These are phyloP conservation scores for Cicer bijugum DNA, from an alignment of 306 rosid genomes.

Conservation along the genomic window DNA sequence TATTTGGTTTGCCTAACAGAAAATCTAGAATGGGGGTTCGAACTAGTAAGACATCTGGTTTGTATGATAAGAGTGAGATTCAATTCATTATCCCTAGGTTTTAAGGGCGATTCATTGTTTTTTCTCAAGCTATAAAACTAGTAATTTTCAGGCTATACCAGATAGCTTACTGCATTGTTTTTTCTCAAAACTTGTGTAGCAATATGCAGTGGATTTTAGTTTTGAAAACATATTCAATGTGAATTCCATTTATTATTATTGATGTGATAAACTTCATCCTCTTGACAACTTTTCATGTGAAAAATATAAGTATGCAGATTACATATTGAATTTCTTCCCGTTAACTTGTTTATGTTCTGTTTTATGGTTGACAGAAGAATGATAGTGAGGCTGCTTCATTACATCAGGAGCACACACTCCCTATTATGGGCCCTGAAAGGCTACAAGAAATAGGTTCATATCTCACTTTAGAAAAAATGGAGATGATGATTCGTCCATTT, in stretches of 20 bases:
- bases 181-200: not conserved
- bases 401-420: slow-evolving; percentile 95
- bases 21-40: slow-evolving; percentile 15
- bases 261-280: slow-evolving; percentile 7
- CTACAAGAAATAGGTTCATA: slow-evolving; percentile 88
- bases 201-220: not conserved
- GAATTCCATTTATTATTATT: slow-evolving; percentile 5
- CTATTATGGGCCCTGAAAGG: slow-evolving; percentile 98
- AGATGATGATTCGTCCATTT: slow-evolving; percentile 80
- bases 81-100: slow-evolving; percentile 23
- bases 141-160: not conserved
- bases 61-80: slow-evolving; percentile 27
- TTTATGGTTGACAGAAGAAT: slow-evolving; percentile 61
- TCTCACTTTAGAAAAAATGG: slow-evolving; percentile 85
- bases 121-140: not conserved
- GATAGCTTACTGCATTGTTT: not conserved
- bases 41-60: not conserved
- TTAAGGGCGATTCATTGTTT: slow-evolving; percentile 10
- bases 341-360: slow-evolving; percentile 27
- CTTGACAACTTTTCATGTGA: slow-evolving; percentile 11
- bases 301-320: slow-evolving; percentile 9
- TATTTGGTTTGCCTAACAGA: slow-evolving; percentile 4
- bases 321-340: slow-evolving; percentile 17
- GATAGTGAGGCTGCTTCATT: slow-evolving; percentile 76
- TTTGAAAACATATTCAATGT: not conserved